Evolutionary conservation across 306 rosid species (phyloP), one percentile per base, ranked within the genome.

Genomic region (Trichosanthes truncata): DNA sequence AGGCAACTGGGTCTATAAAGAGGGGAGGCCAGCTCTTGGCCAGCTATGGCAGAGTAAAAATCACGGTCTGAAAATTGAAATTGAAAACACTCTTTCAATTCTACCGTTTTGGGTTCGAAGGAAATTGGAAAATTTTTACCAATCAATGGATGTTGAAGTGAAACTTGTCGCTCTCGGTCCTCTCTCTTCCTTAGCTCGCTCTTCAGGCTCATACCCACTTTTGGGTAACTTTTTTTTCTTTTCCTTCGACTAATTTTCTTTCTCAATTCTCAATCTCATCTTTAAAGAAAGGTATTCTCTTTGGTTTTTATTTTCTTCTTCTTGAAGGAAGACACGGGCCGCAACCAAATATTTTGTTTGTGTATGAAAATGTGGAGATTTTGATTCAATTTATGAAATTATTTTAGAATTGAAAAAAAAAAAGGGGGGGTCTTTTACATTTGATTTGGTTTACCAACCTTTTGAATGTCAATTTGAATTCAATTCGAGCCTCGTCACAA

Each of bases 11-110:
- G 88, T 84, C 77, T 84, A 78, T 57, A 77, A 56, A 77, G 80
- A 82, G 23, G 49, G 49, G 73, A 38, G 67, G 68, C 75, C 91
- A 88, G 92, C 94, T 83, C 79, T 82, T 87, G 77, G 77, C 78
- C 78, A 74, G 78, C 78, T 74, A 46, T 49, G 23, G 74, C 82
- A 96, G 52, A 68, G 53, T 68, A 21, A 41, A 68, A 68, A 40
- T 40, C 33, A 68, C 29, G 52, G 18, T 10, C 29, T 35, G 21
- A 31, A 62, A 62, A 31, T 31, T 38, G 74, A 66, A 66, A 66
- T 20, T 20, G 48, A 40, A 66, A 38, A 8, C 1, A 67, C 31
- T 23, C 35, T 63, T 9, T 21, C 21, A 21, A 43, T 46, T 71
- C 56, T 71, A 71, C 56, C 38, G 77, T 23, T n/a, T 2, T 71